These are phyloP conservation scores for Pythium graminicola DNA, from an alignment of 352 stramenopile species.

Conservation along the genomic window DNA sequence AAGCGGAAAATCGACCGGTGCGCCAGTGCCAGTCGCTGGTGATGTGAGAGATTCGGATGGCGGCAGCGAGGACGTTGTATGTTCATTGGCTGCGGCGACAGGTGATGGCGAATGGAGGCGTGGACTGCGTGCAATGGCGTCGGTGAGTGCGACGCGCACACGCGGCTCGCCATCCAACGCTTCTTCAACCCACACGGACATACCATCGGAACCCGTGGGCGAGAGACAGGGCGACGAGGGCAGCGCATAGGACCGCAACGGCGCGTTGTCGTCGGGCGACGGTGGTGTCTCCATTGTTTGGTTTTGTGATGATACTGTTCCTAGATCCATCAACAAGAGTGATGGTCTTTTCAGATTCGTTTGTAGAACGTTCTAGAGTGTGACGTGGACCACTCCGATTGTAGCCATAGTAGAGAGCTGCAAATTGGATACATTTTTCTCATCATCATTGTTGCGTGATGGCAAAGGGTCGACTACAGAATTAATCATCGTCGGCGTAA, in stretches of 20 bases:
- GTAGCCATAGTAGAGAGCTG: constrained; percentile 13
- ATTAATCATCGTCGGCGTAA: constrained; percentile 81
- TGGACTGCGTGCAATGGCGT: constrained; percentile 9
- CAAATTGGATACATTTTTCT: constrained; percentile 5
- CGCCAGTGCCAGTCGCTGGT: background rate
- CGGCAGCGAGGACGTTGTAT: no score
- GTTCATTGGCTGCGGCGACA: constrained; percentile 1
- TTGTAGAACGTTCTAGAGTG: constrained; percentile 22
- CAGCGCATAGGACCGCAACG: constrained; percentile 55
- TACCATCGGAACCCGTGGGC: constrained; percentile 38
- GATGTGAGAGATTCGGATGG: background rate
- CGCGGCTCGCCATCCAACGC: constrained; percentile 33
- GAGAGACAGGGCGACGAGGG: constrained; percentile 54
- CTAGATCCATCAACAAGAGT: constrained; percentile 12
- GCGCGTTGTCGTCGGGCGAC: constrained; percentile 7
- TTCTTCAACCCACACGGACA: constrained; percentile 54
- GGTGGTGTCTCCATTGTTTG: constrained; percentile 14
- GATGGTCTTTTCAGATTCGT: constrained; percentile 11
- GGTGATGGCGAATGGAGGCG: background rate
- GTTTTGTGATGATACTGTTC: background rate
- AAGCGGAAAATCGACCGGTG: constrained; percentile 45
- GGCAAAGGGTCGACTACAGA: background rate
- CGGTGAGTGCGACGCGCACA: constrained; percentile 38
- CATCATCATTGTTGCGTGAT: constrained; percentile 3
- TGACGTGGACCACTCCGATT: constrained; percentile 16